These are phyloP conservation scores for Syzygium grande DNA, from an alignment of 345 rosid species.

Conservation along the genomic window DNA sequence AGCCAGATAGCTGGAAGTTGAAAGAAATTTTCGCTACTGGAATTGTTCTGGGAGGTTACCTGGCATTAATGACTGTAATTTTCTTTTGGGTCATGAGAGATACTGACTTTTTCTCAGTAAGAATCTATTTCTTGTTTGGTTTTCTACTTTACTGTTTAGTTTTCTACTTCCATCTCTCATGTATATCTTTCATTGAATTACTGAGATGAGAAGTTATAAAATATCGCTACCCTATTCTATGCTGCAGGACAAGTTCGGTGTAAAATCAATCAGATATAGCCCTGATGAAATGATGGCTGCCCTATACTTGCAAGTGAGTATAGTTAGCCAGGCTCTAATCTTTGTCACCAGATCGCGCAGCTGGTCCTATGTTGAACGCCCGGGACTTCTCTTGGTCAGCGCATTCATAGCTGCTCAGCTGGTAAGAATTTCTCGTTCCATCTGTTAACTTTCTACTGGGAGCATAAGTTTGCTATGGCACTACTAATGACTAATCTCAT, in stretches of 20 bases:
- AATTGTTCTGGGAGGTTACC: constrained; percentile 70
- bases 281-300: constrained; percentile 65
- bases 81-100: constrained; percentile 83
- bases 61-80: constrained; percentile 73
- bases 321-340: constrained; percentile 82
- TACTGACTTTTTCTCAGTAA: constrained; percentile 68
- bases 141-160: neutral
- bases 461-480: neutral
- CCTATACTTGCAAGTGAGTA: constrained; percentile 82
- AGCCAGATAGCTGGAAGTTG: constrained; percentile 91
- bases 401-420: constrained; percentile 74
- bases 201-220: neutral
- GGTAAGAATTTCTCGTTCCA: constrained; percentile 27
- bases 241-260: constrained; percentile 49
- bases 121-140: neutral
- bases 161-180: neutral
- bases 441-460: neutral
- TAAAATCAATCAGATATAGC: constrained; percentile 21
- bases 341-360: constrained; percentile 86
- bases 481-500: neutral
- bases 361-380: constrained; percentile 79
- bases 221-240: neutral
- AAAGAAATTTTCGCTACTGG: constrained; percentile 78
- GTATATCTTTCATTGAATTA: neutral
- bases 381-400: constrained; percentile 50